Evolutionary conservation across 106 monocot species (phyloP).

Genomic region (Phalaenopsis equestris): DNA sequence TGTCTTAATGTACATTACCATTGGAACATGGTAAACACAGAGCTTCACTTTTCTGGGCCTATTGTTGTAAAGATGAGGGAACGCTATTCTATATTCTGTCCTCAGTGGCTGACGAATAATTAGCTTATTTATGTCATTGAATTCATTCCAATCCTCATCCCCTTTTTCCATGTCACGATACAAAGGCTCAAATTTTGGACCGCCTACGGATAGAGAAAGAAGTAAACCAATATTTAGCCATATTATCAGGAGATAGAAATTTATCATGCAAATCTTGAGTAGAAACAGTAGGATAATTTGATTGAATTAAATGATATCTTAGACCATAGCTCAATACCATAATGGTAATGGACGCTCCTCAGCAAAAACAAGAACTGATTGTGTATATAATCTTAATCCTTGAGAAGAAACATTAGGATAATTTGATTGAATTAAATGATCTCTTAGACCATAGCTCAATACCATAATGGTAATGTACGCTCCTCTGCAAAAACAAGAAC

Average conservation of each 20-base stretch:
- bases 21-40: constrained; percentile 91
- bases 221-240: background rate
- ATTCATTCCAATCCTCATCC: constrained; percentile 99
- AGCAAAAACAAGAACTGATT: background rate
- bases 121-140: constrained; percentile 99
- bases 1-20: constrained; percentile 98
- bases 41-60: constrained; percentile 94
- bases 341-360: background rate
- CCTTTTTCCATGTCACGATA: constrained; percentile 99
- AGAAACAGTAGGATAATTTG: background rate
- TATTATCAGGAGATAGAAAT: background rate
- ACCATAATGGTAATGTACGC: background rate
- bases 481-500: background rate
- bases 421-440: background rate
- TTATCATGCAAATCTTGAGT: background rate
- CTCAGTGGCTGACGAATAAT: constrained; percentile 96
- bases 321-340: background rate
- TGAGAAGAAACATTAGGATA: background rate
- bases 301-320: background rate
- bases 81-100: constrained; percentile 96
- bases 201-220: constrained; percentile 40
- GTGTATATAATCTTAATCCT: too few relatives aligned
- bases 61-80: constrained; percentile 97
- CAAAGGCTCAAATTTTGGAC: constrained; percentile 95
- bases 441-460: background rate